Evolutionary conservation across 495 filamentous ascomycete genomes (phyloP).

Genomic region (Hypoxylon rickii): DNA sequence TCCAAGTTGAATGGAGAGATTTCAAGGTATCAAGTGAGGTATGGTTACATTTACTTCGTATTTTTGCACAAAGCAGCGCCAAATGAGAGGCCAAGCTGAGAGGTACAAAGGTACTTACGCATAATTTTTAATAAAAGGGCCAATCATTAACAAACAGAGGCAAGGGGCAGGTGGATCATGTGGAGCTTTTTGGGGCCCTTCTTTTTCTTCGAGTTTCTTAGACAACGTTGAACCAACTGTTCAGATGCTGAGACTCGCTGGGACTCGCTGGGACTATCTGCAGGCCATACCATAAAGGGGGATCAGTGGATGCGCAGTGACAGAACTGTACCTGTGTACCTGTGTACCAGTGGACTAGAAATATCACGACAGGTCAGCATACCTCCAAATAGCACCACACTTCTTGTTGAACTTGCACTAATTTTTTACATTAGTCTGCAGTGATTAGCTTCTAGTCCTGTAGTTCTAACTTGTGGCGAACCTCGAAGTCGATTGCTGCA

Average conservation of each 20-base stretch:
- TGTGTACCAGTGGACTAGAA: no score
- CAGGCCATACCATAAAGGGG: no score
- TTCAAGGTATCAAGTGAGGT: no score
- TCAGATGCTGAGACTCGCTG: no score
- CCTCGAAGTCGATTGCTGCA: no score
- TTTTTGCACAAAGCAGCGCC: conserved; percentile 37
- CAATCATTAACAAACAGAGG: conserved; percentile 28
- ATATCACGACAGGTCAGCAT: no score
- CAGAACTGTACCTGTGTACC: conserved; percentile 6
- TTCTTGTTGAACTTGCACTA: no score
- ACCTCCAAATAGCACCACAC: no score
- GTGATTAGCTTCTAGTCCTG: no score
- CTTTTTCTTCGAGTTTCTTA: conserved; percentile 28
- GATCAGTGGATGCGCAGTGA: conserved; percentile 10
- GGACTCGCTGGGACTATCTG: no score
- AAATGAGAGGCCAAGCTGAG: conserved; percentile 13
- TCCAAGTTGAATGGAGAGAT: not conserved
- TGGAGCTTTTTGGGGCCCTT: not conserved
- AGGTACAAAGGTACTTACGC: conserved; percentile 9
- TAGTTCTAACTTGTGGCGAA: no score
- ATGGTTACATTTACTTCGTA: conserved; percentile 37
- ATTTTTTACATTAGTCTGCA: no score
- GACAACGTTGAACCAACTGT: conserved; percentile 21
- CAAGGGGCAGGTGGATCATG: conserved; percentile 21
- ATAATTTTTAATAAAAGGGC: conserved; percentile 34